phyloP scores from a whole-genome alignment of 306 rosid species.

The Phaseolus lunatus region DNA sequence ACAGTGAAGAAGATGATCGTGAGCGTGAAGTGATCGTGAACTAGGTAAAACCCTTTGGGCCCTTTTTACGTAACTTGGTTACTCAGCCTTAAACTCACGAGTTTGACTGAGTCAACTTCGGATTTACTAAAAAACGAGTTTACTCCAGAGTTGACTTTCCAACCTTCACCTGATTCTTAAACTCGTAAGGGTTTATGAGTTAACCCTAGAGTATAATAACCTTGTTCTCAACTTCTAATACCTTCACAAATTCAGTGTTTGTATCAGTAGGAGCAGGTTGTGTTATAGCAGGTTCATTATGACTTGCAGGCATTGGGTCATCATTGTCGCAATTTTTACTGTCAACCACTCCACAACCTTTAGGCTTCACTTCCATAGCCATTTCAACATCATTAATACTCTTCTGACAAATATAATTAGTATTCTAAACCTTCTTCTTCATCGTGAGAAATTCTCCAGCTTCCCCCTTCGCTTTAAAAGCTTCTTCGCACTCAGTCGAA shows the following conservation, averaged over 20 bases:
- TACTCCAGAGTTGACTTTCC: no score
- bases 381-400: conserved; percentile 44
- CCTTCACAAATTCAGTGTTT: conserved; percentile 49
- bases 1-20: no score
- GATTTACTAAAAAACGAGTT: no score
- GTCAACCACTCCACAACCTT: conserved; percentile 53
- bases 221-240: conserved; percentile 50
- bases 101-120: no score
- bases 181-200: no score
- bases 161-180: no score
- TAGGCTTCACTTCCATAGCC: conserved; percentile 55
- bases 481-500: conserved; percentile 42
- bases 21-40: no score
- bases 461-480: conserved; percentile 49
- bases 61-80: no score
- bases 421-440: conserved; percentile 38
- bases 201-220: no score
- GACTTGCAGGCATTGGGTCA: conserved; percentile 43
- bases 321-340: conserved; percentile 39
- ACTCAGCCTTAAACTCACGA: no score
- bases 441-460: conserved; percentile 44
- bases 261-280: conserved; percentile 52
- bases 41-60: no score
- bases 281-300: conserved; percentile 41
- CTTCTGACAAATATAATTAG: conserved; percentile 27